These are phyloP conservation scores for Acanthamoeba sp. DNA, from an alignment of 208 protist species.

Conservation along the genomic window DNA sequence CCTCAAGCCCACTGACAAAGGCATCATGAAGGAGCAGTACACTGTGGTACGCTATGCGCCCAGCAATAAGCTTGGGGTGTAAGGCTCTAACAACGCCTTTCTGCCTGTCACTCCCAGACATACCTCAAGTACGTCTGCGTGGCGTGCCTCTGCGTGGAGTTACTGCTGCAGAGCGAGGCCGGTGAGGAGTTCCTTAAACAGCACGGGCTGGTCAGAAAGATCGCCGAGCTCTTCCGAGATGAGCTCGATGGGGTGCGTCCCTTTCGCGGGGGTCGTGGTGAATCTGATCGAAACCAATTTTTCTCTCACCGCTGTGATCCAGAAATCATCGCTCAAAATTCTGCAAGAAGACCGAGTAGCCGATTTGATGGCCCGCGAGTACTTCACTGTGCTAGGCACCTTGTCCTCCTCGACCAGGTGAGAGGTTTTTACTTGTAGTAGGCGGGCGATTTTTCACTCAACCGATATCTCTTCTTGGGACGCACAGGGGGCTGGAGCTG, in stretches of 20 bases:
- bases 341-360: conserved; percentile 72
- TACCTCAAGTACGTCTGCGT: conserved; percentile 78
- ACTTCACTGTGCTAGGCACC: conserved; percentile 82
- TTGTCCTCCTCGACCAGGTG: background rate
- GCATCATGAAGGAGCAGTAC: conserved; percentile 72
- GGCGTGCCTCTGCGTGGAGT: conserved; percentile 70
- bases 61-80: too few relatives aligned
- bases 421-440: too few relatives aligned
- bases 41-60: conserved; percentile 47
- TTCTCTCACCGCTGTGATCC: background rate
- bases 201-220: conserved; percentile 73
- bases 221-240: conserved; percentile 74
- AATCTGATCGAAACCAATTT: too few relatives aligned
- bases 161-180: conserved; percentile 73
- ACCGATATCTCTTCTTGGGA: too few relatives aligned
- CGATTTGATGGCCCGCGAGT: conserved; percentile 80
- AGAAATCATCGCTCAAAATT: background rate
- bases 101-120: background rate
- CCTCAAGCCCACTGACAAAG: conserved; percentile 72
- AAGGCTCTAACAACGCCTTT: too few relatives aligned
- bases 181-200: conserved; percentile 78
- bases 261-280: too few relatives aligned
- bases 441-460: too few relatives aligned
- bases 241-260: conserved; percentile 13
- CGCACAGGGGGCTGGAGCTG: conserved; percentile 9